Evolutionary conservation across 106 monocot species (phyloP).

Genomic region (Dendrobium chrysotoxum): DNA sequence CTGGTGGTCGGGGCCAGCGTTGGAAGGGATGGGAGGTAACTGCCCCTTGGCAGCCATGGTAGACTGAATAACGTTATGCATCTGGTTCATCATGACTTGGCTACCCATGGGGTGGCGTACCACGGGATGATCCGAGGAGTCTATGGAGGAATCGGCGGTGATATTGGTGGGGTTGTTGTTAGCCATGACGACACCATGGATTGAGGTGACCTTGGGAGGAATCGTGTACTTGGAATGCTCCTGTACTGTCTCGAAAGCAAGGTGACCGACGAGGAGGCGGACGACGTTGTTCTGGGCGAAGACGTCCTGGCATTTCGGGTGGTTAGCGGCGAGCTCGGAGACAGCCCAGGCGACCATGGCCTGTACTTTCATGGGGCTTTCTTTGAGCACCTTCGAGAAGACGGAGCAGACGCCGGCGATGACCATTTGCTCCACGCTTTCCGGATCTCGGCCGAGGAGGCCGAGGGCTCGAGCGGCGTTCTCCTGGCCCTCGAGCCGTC

Average conservation of each 20-base stretch:
- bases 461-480: slow-evolving; percentile 54
- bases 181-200: slow-evolving; percentile 49
- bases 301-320: slow-evolving; percentile 63
- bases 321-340: slow-evolving; percentile 50
- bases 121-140: background rate
- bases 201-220: slow-evolving; percentile 36
- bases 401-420: slow-evolving; percentile 55
- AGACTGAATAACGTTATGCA: slow-evolving; percentile 14
- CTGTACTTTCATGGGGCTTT: slow-evolving; percentile 68
- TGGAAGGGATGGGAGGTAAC: background rate
- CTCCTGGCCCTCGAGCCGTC: slow-evolving; percentile 60
- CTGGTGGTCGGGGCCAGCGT: background rate
- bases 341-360: slow-evolving; percentile 68
- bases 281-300: slow-evolving; percentile 77
- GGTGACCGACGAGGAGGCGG: slow-evolving; percentile 70
- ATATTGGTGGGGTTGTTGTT: slow-evolving; percentile 13
- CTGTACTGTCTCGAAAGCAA: slow-evolving; percentile 85
- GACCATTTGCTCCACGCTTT: slow-evolving; percentile 59
- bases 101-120: slow-evolving; percentile 13
- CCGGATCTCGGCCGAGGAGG: slow-evolving; percentile 51
- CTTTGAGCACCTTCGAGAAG: slow-evolving; percentile 70
- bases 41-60: background rate
- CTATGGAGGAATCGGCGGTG: background rate
- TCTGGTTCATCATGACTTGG: slow-evolving; percentile 8
- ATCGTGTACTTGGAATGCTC: slow-evolving; percentile 81